Conservation (phyloP, 2,329 filamentous ascomycete species). For the Calonectria pseudoturangicola region DNA sequence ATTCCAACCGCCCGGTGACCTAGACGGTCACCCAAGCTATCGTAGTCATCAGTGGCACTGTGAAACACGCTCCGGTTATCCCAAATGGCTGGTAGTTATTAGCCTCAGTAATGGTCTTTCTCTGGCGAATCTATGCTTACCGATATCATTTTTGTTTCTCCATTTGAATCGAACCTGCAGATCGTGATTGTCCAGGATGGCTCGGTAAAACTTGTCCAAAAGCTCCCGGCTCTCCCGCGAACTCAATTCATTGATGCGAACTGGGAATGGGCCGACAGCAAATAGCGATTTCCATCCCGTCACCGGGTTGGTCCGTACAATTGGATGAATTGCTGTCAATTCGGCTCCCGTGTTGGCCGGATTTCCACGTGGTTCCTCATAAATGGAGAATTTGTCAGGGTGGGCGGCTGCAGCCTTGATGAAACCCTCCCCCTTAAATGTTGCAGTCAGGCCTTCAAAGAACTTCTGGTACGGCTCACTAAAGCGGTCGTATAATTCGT, state of each 20-base stretch:
- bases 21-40: slow-evolving; percentile 68
- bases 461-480: slow-evolving; percentile 70
- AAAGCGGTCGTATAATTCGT: slow-evolving; percentile 75
- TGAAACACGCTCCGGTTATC: slow-evolving; percentile 77
- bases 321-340: slow-evolving; percentile 71
- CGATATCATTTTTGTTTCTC: slow-evolving; percentile 64
- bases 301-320: slow-evolving; percentile 77
- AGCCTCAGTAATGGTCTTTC: background rate
- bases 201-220: slow-evolving; percentile 63
- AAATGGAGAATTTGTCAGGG: slow-evolving; percentile 57
- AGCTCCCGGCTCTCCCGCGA: slow-evolving; percentile 65
- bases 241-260: slow-evolving; percentile 65
- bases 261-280: slow-evolving; percentile 64
- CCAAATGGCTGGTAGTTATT: slow-evolving; percentile 71
- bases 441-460: slow-evolving; percentile 71
- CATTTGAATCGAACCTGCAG: slow-evolving; percentile 69
- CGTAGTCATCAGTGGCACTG: slow-evolving; percentile 75
- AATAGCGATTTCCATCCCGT: slow-evolving; percentile 75
- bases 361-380: slow-evolving; percentile 59
- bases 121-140: slow-evolving; percentile 36
- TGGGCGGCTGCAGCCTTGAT: slow-evolving; percentile 48
- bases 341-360: slow-evolving; percentile 68
- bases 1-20: slow-evolving; percentile 73
- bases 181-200: slow-evolving; percentile 68
- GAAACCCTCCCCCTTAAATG: slow-evolving; percentile 58